phyloP scores from a whole-genome alignment of 768 basidiomycete genomes.

The Hygrocybe punicea region DNA sequence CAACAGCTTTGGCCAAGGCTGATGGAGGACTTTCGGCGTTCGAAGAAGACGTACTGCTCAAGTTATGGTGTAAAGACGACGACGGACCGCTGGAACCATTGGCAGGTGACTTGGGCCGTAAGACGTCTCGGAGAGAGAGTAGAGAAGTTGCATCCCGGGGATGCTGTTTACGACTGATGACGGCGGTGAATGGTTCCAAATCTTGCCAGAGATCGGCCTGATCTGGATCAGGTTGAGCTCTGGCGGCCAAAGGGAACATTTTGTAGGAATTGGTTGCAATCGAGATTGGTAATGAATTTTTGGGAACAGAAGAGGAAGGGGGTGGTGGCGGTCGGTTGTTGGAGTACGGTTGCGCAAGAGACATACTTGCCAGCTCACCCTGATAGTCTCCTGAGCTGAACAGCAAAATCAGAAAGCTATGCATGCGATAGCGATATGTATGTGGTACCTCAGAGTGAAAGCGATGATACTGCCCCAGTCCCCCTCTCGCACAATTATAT shows the following conservation, averaged over 20 bases:
- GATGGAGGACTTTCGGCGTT: constrained; percentile 33
- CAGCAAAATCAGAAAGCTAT: not conserved
- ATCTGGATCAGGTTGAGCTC: constrained; percentile 55
- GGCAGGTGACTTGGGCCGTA: constrained; percentile 49
- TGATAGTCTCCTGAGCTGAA: constrained; percentile 60
- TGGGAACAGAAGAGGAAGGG: constrained; percentile 23
- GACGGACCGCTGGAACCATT: constrained; percentile 25
- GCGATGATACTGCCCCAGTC: constrained; percentile 81
- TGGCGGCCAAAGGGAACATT: constrained; percentile 43
- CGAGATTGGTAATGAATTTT: constrained; percentile 47
- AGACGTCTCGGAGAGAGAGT: constrained; percentile 57
- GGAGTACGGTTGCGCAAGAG: constrained; percentile 26
- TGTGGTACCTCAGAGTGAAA: constrained; percentile 61
- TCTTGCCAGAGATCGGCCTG: constrained; percentile 58
- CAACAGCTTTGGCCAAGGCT: constrained; percentile 57
- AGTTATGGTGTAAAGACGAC: too few relatives aligned
- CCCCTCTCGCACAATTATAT: constrained; percentile 62
- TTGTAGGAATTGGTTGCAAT: constrained; percentile 47
- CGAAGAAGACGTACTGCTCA: constrained; percentile 14
- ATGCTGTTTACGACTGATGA: constrained; percentile 61
- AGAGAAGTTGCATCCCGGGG: constrained; percentile 57
- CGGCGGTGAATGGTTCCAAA: constrained; percentile 56
- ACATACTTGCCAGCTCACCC: constrained; percentile 43
- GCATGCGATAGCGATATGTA: not conserved
- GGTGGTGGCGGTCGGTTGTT: constrained; percentile 19